Evolutionary conservation across 2,329 filamentous ascomycete species (phyloP).

Genomic region (Phyllosticta citribraziliensis): DNA sequence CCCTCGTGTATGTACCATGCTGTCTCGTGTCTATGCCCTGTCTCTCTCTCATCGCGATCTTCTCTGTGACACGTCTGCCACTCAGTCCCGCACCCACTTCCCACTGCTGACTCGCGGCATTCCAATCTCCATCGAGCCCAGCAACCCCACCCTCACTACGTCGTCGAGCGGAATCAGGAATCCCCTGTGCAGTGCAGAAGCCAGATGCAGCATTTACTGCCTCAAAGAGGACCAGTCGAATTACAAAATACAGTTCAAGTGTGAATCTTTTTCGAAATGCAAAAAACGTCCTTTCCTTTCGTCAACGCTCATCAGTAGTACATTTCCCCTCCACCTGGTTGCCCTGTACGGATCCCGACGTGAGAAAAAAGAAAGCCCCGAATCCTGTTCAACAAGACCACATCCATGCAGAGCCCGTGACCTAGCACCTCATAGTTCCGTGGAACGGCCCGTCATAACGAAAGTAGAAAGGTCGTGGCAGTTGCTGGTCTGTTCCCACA

Average conservation of each 20-base stretch:
- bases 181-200: background rate
- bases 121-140: background rate
- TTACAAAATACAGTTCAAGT: conserved; percentile 8
- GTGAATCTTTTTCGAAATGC: conserved; percentile 7
- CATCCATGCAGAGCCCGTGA: conserved; percentile 2
- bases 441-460: conserved; percentile 5
- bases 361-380: background rate
- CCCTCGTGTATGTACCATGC: background rate
- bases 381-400: background rate
- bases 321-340: background rate
- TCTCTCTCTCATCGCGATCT: background rate
- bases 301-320: conserved; percentile 8
- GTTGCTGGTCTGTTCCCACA: background rate
- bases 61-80: background rate
- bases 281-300: conserved; percentile 3
- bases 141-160: background rate
- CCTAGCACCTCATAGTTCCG: background rate
- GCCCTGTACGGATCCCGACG: conserved; percentile 2
- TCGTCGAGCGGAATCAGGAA: background rate
- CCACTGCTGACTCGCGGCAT: background rate
- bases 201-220: background rate
- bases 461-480: conserved; percentile 1
- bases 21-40: background rate
- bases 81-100: background rate
- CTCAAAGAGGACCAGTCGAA: background rate